Base-by-base conservation (phyloP, 139 green algal genomes). In the Chlorokybus atmophyticus region DNA sequence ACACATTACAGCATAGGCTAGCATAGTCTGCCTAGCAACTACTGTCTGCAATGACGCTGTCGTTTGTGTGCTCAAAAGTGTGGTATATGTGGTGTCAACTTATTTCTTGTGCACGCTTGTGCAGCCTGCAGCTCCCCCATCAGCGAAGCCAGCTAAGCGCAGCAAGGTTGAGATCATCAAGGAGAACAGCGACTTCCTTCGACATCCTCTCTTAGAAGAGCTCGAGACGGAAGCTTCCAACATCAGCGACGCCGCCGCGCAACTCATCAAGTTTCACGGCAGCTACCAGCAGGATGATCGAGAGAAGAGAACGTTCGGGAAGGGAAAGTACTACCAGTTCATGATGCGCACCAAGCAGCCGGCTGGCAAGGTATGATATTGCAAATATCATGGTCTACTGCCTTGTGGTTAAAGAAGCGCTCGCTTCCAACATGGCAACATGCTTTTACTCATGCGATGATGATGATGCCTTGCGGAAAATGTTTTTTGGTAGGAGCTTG, bases 231-330 rank as follows among this genome's bases (percentile, higher is more conserved):
- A 87, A 14, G 80, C 79, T 6, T 74, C 82, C 3, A 82, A 69
- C 64, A 93, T 98, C 70, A 83, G 49, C 52, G 87, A 94, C 68
- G 80, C 87, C 1, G 75, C 86, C 3, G 67, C 85, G 64, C 92
- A 99, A 83, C 80, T 99, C 3, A 96, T 97, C 79, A 99, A 99
- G 81, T 99, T 99, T 63, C 92, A 99, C 67, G 92, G 92, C 47
- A 86, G 68, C 60, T 99, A 99, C 60, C 70, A 82, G 85, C 88
- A 96, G 25, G 92, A 99, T 67, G 71, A 99, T 66, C 73, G 92
- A 5, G 92, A 99, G 73, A 83, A 88, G 75, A 80, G 92, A n/a
- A 71, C 79, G 0, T 90, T 89, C 50, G 90, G 88, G 0, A 24
- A 78, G 25, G 91, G 87, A 59, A 97, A 96, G 76, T 78, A 79